Evolutionary conservation across 345 rosid genomes (phyloP).

Genomic region (Rhizophora apiculata): DNA sequence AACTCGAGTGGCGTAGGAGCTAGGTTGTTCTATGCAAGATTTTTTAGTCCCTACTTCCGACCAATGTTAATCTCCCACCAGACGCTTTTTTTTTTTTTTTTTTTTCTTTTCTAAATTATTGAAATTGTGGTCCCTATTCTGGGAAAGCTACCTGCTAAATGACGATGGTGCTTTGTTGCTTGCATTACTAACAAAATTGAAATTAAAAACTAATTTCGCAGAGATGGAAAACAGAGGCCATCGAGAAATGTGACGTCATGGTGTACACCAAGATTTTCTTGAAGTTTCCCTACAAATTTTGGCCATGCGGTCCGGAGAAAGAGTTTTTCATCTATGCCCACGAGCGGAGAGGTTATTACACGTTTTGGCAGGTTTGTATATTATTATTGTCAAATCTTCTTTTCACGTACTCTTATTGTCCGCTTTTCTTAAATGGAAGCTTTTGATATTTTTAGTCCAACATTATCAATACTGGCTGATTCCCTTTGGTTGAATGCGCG

Average conservation of each 20-base stretch:
- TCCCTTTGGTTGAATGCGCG: too few relatives aligned
- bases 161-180: background rate
- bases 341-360: constrained; percentile 94
- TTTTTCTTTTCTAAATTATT: too few relatives aligned
- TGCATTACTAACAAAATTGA: background rate
- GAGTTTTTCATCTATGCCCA: constrained; percentile 98
- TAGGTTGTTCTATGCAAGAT: too few relatives aligned
- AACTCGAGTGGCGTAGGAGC: background rate
- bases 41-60: too few relatives aligned
- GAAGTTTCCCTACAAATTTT: constrained; percentile 75
- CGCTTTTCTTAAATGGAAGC: constrained; percentile 7
- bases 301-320: constrained; percentile 84
- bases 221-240: constrained; percentile 95
- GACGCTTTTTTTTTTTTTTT: background rate
- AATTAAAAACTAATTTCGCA: constrained; percentile 27
- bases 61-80: background rate
- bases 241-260: constrained; percentile 81
- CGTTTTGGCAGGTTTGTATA: constrained; percentile 93
- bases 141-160: background rate
- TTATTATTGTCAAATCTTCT: background rate
- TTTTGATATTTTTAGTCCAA: too few relatives aligned
- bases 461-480: too few relatives aligned
- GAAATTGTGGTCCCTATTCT: background rate
- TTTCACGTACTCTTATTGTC: background rate
- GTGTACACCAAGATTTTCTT: constrained; percentile 96